A percentile compares a stretch with the other conserved stretches of the same genome.
These are phyloP conservation scores for Colletotrichum ledebouriae DNA, from an alignment of 2,329 filamentous ascomycete species.

Conservation along the genomic window DNA sequence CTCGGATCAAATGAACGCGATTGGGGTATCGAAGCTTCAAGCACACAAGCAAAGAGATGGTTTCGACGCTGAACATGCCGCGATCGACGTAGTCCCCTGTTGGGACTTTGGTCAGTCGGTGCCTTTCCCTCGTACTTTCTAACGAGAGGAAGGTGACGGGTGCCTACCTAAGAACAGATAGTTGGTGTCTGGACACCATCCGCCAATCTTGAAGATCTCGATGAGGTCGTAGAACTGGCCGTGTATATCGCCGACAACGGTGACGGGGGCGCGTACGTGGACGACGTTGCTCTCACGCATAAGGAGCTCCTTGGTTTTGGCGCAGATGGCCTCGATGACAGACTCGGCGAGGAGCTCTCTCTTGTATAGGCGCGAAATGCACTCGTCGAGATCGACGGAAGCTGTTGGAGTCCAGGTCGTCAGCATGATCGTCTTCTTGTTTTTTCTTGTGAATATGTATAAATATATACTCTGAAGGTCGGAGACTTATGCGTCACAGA, in stretches of 20 bases:
- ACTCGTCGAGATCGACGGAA: conserved; percentile 98
- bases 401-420: conserved; percentile 62
- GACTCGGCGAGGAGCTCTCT: conserved; percentile 97
- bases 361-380: conserved; percentile 95
- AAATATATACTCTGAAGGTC: no score
- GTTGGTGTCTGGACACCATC: conserved; percentile 97
- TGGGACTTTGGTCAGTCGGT: background rate
- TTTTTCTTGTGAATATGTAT: no score
- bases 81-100: conserved; percentile 97
- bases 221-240: conserved; percentile 99
- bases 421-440: background rate
- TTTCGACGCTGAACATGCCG: conserved; percentile 98
- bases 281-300: conserved; percentile 99
- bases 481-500: background rate
- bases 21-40: conserved; percentile 96
- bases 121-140: conserved; percentile 2
- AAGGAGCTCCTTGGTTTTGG: conserved; percentile 97
- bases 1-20: conserved; percentile 94
- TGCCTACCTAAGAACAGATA: conserved; percentile 92
- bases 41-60: conserved; percentile 96
- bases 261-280: conserved; percentile 94
- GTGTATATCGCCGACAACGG: conserved; percentile 98
- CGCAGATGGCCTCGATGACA: conserved; percentile 98
- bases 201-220: conserved; percentile 98
- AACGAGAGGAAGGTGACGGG: conserved; percentile 4